Conservation (phyloP, 176 grass and related monocot genomes). For the Carex scoparia region DNA sequence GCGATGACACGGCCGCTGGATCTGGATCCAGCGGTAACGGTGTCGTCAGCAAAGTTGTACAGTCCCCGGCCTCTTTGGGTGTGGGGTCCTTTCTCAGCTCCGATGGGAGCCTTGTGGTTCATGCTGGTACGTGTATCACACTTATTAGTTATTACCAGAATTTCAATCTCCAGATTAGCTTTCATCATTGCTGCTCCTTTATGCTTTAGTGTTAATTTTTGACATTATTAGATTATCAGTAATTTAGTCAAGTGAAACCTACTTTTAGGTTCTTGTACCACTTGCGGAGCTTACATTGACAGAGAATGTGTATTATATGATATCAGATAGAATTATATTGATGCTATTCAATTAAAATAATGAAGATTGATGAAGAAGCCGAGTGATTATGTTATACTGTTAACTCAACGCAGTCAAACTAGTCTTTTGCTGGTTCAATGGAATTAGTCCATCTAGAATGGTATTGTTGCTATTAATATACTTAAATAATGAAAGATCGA, state of each 20-base stretch:
- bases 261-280: neutral
- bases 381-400: neutral
- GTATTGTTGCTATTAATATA: neutral
- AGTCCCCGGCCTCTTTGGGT: conserved; percentile 41
- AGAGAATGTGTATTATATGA: neutral
- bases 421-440: neutral
- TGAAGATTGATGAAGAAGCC: neutral
- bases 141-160: neutral
- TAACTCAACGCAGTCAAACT: neutral
- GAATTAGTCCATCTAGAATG: neutral
- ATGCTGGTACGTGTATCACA: conserved; percentile 57
- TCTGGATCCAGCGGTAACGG: conserved; percentile 49
- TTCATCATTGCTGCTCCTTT: neutral
- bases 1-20: conserved; percentile 43
- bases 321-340: neutral
- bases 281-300: neutral
- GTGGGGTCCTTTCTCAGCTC: conserved; percentile 64
- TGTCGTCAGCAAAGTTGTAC: conserved; percentile 35
- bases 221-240: neutral
- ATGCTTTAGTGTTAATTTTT: neutral
- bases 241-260: neutral
- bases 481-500: neutral
- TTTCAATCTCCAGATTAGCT: neutral
- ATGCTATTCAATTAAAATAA: neutral
- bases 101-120: conserved; percentile 94